Evolutionary conservation across 805 yeast genomes (phyloP).

Genomic region (Kuraishia ogatae): DNA sequence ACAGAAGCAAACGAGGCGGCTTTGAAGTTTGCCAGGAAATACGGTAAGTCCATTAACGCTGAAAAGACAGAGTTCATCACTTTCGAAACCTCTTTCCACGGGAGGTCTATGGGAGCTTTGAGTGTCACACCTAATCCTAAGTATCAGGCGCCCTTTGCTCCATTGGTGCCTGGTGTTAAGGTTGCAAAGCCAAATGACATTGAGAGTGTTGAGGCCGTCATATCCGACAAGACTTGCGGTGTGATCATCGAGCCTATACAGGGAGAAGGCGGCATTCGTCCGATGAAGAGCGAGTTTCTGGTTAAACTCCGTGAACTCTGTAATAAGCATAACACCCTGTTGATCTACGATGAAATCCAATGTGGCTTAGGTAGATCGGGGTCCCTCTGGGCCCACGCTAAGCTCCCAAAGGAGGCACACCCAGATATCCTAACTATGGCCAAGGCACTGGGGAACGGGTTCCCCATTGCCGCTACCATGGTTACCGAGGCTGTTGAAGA

Average conservation of each 20-base stretch:
- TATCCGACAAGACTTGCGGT: slow-evolving; percentile 69
- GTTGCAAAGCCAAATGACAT: slow-evolving; percentile 58
- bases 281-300: slow-evolving; percentile 57
- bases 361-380: slow-evolving; percentile 96
- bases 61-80: slow-evolving; percentile 72
- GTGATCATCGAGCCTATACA: slow-evolving; percentile 96
- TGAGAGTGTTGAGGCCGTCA: slow-evolving; percentile 44
- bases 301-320: slow-evolving; percentile 59
- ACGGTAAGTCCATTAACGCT: slow-evolving; percentile 48
- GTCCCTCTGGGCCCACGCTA: slow-evolving; percentile 83
- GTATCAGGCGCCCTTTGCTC: slow-evolving; percentile 86
- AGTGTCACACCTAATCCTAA: slow-evolving; percentile 90
- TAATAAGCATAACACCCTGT: slow-evolving; percentile 55
- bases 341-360: slow-evolving; percentile 93
- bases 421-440: slow-evolving; percentile 95
- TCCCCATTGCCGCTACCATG: slow-evolving; percentile 92
- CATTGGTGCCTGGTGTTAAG: slow-evolving; percentile 83
- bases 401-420: slow-evolving; percentile 69
- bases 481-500: slow-evolving; percentile 72
- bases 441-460: slow-evolving; percentile 94
- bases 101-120: slow-evolving; percentile 89
- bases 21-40: slow-evolving; percentile 62
- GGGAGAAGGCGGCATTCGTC: slow-evolving; percentile 94
- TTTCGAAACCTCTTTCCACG: slow-evolving; percentile 90
- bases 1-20: slow-evolving; percentile 56